These are phyloP conservation scores for Trichosporon coremiiforme DNA, from an alignment of 1,284 basidiomycete species.

Conservation along the genomic window DNA sequence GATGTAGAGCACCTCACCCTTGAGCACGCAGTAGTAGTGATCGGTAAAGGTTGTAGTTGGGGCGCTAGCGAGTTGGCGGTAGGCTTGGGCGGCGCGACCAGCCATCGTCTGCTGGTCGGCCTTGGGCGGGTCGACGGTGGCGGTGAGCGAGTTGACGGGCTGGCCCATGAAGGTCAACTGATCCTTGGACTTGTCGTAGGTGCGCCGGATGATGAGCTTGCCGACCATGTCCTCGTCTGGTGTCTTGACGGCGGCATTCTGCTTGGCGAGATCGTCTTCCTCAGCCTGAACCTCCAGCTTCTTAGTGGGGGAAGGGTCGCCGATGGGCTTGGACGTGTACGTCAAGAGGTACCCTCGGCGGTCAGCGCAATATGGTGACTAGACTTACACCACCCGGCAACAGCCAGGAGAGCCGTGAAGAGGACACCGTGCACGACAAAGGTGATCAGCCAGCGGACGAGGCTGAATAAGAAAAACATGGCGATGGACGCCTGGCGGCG, in stretches of 20 bases:
- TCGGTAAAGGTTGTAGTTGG: constrained; percentile 76
- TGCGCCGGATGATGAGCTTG: constrained; percentile 42
- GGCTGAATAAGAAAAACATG: constrained; percentile 40
- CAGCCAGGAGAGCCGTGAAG: constrained; percentile 73
- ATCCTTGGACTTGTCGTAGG: not conserved
- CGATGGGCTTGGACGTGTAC: constrained; percentile 77
- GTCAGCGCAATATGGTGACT: not conserved
- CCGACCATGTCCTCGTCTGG: constrained; percentile 22
- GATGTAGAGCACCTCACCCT: constrained; percentile 82
- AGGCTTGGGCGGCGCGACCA: constrained; percentile 24
- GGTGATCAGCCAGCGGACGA: constrained; percentile 51
- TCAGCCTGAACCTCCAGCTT: constrained; percentile 49
- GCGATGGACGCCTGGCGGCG: not conserved
- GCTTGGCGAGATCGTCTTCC: constrained; percentile 33
- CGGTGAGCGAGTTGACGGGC: constrained; percentile 25
- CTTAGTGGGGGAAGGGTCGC: constrained; percentile 61
- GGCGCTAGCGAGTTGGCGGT: constrained; percentile 19
- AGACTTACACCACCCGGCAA: constrained; percentile 59
- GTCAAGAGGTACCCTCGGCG: constrained; percentile 47
- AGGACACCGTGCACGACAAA: constrained; percentile 86
- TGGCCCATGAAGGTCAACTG: constrained; percentile 21
- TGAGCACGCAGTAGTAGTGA: constrained; percentile 83
- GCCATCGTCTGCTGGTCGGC: constrained; percentile 57
- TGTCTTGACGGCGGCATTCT: constrained; percentile 26
- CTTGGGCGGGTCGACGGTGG: constrained; percentile 60